phyloP scores from a whole-genome alignment of 2,329 filamentous ascomycete genomes.

The Alternaria sp. region DNA sequence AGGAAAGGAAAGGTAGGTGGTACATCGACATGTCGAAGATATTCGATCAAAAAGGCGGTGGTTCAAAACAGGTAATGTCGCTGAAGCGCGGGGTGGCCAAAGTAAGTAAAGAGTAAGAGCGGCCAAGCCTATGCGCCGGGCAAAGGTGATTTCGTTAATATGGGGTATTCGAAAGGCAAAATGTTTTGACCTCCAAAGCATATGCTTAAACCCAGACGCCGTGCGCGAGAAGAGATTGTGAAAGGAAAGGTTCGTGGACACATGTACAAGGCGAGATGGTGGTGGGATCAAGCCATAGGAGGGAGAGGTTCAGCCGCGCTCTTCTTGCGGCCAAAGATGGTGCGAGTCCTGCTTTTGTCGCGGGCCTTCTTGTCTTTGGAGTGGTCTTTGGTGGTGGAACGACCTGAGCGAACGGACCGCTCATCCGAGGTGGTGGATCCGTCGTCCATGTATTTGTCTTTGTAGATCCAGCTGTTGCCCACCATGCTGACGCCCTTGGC shows the following conservation, averaged over 20 bases:
- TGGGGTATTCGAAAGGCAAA: conserved; percentile 17
- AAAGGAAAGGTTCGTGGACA: conserved; percentile 41
- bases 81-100: background rate
- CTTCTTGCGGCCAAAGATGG: conserved; percentile 72
- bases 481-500: conserved; percentile 96
- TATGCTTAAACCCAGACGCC: conserved; percentile 37
- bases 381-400: conserved; percentile 50
- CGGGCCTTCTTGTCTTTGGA: conserved; percentile 65
- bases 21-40: conserved; percentile 15
- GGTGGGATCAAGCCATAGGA: conserved; percentile 7
- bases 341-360: conserved; percentile 77
- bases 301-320: conserved; percentile 30
- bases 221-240: conserved; percentile 25
- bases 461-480: conserved; percentile 99
- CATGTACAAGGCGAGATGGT: conserved; percentile 34
- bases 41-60: conserved; percentile 4
- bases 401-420: conserved; percentile 56
- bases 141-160: conserved; percentile 26
- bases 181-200: conserved; percentile 10
- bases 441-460: conserved; percentile 82
- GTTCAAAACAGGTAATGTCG: background rate
- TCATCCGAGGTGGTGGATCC: conserved; percentile 41
- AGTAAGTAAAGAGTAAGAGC: background rate
- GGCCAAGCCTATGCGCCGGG: conserved; percentile 36
- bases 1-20: conserved; percentile 7